Conservation (phyloP, 2,329 filamentous ascomycete species). For the Ustulina deusta region DNA sequence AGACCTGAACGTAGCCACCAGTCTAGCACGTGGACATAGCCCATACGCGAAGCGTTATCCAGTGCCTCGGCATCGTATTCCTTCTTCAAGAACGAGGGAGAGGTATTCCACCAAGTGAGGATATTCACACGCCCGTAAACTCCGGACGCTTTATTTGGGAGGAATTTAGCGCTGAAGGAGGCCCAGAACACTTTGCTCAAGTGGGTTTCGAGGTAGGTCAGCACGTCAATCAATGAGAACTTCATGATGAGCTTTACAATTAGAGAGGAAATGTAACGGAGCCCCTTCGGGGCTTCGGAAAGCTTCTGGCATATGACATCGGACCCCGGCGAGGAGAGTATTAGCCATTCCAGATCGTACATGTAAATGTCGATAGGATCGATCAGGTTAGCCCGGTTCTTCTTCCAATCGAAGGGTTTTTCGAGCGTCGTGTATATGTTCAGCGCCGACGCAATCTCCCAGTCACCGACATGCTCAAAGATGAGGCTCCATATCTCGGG, state of each 20-base stretch:
- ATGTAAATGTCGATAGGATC: conserved; percentile 78
- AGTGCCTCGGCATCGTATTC: conserved; percentile 88
- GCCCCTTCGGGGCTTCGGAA: conserved; percentile 75
- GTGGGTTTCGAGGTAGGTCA: conserved; percentile 76
- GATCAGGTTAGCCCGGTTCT: conserved; percentile 50
- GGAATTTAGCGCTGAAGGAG: conserved; percentile 80
- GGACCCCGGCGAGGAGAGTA: conserved; percentile 76
- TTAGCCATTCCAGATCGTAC: conserved; percentile 85
- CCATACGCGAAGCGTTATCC: conserved; percentile 86
- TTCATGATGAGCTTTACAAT: conserved; percentile 92
- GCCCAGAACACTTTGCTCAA: conserved; percentile 82
- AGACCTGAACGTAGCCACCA: conserved; percentile 89
- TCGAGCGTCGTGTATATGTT: conserved; percentile 83
- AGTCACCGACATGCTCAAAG: conserved; percentile 85
- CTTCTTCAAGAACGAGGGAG: conserved; percentile 83
- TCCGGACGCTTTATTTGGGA: conserved; percentile 88
- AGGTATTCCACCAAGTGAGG: conserved; percentile 90
- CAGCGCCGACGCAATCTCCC: conserved; percentile 87
- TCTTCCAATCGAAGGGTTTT: conserved; percentile 67
- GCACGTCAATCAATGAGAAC: conserved; percentile 83
- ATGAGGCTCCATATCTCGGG: conserved; percentile 92
- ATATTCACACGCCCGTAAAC: conserved; percentile 88
- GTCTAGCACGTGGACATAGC: conserved; percentile 86
- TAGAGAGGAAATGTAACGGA: conserved; percentile 78
- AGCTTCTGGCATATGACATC: conserved; percentile 80